Evolutionary conservation across 2,329 filamentous ascomycete genomes (phyloP), one percentile per base, ranked within the genome.

Genomic region (Arthrobotrys megalospora): DNA sequence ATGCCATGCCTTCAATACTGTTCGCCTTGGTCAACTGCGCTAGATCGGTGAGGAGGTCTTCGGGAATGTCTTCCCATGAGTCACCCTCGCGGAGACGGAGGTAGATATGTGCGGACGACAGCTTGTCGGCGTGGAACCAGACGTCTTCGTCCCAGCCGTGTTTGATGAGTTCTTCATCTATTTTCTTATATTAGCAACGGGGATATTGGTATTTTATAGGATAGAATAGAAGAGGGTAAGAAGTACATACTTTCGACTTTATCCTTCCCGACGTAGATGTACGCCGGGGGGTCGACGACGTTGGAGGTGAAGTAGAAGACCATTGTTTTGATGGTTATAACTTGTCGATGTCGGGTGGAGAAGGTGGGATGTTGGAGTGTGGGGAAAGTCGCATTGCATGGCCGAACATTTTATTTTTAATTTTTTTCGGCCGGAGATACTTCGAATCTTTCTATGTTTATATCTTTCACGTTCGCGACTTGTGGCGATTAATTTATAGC

Each of bases 11-110:
- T 87, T 99, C 96, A 82, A 99, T 99, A 73, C 94, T 97, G 86
- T 99, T 99, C 80, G 96, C 96, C 86, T 99, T 99, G 72, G 96
- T 99, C 82, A 99, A 88, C 85, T 99, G 96, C n/a, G 93, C 96
- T 82, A 96, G 93, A 85, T 99, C 96, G 80, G 88, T 89, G 76
- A 99, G 84, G 32, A 99, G 88, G 2, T 89, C 89, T 79, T 90
- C 83, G 0, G 93, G 90, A 76, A 99, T 93, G 50, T 87, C 85
- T 63, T 97, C 94, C 96, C 96, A 99, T 47, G 89, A 87, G 81
- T 96, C 90, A 73, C 90, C 91, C 50, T 95, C 91, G 14, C 87
- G 88, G 81, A 98, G 88, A 38, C 96, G 92, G 38, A 99, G 89
- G 85, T 99, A 99, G 82, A 99, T 93, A 85, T 99, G 96, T 1